Conservation (phyloP, 1,284 basidiomycete species). For the Vanrija sp. region DNA sequence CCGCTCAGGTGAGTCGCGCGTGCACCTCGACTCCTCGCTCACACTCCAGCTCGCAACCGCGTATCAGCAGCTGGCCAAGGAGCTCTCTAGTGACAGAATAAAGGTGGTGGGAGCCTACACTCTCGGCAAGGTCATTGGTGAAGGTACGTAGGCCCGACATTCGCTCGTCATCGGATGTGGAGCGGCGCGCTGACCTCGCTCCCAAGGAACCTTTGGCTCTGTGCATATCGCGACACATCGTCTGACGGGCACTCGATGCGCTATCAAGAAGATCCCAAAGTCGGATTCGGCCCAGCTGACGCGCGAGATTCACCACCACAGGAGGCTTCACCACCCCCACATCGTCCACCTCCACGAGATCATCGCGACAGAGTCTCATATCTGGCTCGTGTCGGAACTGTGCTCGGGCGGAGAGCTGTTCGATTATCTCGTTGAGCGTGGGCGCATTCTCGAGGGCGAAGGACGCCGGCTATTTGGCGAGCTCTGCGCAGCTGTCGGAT, state of each 20-base stretch:
- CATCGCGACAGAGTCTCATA: conserved; percentile 88
- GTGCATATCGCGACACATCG: conserved; percentile 90
- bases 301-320: conserved; percentile 96
- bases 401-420: conserved; percentile 96
- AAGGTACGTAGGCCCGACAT: conserved; percentile 62
- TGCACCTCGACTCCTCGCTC: conserved; percentile 8
- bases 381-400: conserved; percentile 97
- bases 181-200: not conserved
- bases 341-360: conserved; percentile 96
- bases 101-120: conserved; percentile 94
- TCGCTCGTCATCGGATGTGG: not conserved
- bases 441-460: conserved; percentile 77
- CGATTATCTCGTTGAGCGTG: conserved; percentile 94
- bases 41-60: conserved; percentile 71
- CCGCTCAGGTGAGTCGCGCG: conserved; percentile 9
- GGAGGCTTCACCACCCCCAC: conserved; percentile 90
- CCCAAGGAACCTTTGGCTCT: conserved; percentile 80
- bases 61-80: conserved; percentile 94
- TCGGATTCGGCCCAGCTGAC: conserved; percentile 82
- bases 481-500: conserved; percentile 90
- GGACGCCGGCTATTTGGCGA: conserved; percentile 83
- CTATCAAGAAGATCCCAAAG: conserved; percentile 97
- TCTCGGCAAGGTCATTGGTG: conserved; percentile 88
- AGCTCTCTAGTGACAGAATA: conserved; percentile 81
- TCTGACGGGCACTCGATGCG: conserved; percentile 80